Evolutionary conservation across 805 yeast species (phyloP).

Genomic region (Candida ipomoeae): DNA sequence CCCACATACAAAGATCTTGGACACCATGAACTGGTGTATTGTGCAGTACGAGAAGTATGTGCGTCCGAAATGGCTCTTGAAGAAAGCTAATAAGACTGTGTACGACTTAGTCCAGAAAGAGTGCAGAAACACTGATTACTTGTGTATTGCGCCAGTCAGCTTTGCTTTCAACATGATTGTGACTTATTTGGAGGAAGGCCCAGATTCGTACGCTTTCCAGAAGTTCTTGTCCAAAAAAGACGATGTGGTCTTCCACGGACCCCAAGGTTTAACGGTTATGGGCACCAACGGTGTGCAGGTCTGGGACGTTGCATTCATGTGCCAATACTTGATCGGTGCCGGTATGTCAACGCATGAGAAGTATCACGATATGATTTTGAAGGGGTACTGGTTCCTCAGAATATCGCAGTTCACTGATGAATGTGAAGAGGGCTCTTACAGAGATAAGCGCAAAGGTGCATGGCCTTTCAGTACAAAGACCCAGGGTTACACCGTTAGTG

Average conservation of each 20-base stretch:
- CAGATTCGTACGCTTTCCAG: conserved; percentile 55
- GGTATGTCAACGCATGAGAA: conserved; percentile 71
- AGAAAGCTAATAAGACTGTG: conserved; percentile 47
- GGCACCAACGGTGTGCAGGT: conserved; percentile 98
- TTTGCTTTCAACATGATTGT: conserved; percentile 80
- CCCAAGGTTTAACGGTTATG: conserved; percentile 87
- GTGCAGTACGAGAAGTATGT: conserved; percentile 64
- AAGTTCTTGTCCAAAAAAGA: conserved; percentile 56
- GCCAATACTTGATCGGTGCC: conserved; percentile 76
- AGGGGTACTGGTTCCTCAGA: conserved; percentile 66
- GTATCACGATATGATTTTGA: conserved; percentile 58
- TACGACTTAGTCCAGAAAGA: conserved; percentile 72
- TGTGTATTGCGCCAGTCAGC: conserved; percentile 92
- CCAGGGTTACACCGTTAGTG: conserved; percentile 95
- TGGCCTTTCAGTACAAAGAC: conserved; percentile 96
- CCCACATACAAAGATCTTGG: conserved; percentile 74
- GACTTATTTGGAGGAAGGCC: conserved; percentile 65
- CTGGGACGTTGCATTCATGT: conserved; percentile 92
- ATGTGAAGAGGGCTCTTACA: conserved; percentile 68
- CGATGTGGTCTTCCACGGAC: conserved; percentile 79
- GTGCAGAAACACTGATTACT: conserved; percentile 66
- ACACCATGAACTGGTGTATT: conserved; percentile 57
- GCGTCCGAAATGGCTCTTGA: conserved; percentile 71
- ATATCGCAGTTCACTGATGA: conserved; percentile 83
- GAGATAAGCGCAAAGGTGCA: conserved; percentile 83